Conservation (phyloP, 2,329 filamentous ascomycete genomes). For the Monascus ruber region DNA sequence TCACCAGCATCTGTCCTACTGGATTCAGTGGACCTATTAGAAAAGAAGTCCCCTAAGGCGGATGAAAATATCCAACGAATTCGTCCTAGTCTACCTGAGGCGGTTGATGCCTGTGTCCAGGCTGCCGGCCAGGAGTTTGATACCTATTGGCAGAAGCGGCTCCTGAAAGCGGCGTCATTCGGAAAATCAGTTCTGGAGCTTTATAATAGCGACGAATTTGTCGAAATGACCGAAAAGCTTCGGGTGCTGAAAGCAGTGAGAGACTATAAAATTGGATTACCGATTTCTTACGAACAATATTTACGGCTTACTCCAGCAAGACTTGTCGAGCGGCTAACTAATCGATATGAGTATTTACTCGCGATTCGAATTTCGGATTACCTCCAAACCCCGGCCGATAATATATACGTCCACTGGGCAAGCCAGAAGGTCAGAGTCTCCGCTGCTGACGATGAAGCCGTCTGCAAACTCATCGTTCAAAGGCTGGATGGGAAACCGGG, state of each 20-base stretch:
- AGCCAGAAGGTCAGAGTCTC: slow-evolving; percentile 84
- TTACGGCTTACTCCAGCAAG: slow-evolving; percentile 79
- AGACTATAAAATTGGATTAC: slow-evolving; percentile 81
- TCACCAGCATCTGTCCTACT: slow-evolving; percentile 85
- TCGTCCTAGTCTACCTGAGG: slow-evolving; percentile 72
- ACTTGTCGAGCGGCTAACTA: slow-evolving; percentile 74
- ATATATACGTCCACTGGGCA: slow-evolving; percentile 95
- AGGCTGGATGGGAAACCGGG: slow-evolving; percentile 78
- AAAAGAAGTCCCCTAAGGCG: slow-evolving; percentile 88
- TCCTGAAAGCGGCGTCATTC: slow-evolving; percentile 93
- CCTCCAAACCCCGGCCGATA: slow-evolving; percentile 71
- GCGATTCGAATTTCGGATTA: slow-evolving; percentile 83
- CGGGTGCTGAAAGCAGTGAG: slow-evolving; percentile 86
- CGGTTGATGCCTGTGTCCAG: slow-evolving; percentile 85
- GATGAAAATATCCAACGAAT: slow-evolving; percentile 97
- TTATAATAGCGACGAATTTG: slow-evolving; percentile 97
- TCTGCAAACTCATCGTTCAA: slow-evolving; percentile 76
- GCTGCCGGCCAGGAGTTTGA: slow-evolving; percentile 89
- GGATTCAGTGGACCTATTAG: slow-evolving; percentile 82
- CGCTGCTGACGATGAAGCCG: slow-evolving; percentile 72
- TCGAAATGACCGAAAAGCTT: slow-evolving; percentile 92
- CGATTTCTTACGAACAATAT: slow-evolving; percentile 88
- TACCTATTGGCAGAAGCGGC: slow-evolving; percentile 82
- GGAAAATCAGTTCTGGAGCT: slow-evolving; percentile 95
- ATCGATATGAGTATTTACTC: slow-evolving; percentile 80